Evolutionary conservation across 140 eudicot species (phyloP).

Genomic region (Oenanthe javanica): DNA sequence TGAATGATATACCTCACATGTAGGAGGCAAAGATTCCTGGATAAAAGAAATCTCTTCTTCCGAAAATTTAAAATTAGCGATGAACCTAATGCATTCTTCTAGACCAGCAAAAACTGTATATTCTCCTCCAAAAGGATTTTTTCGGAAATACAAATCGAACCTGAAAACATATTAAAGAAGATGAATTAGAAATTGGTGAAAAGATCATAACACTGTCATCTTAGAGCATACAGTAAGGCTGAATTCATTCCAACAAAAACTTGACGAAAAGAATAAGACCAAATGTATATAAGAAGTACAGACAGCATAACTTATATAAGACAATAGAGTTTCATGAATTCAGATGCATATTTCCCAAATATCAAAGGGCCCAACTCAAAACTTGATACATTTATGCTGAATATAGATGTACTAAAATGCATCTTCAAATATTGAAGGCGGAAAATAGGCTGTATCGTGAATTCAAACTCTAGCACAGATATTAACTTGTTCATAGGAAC

Average conservation of each 20-base stretch:
- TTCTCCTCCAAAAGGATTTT: conserved; percentile 96
- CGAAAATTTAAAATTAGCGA: conserved; percentile 72
- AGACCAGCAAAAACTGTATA: conserved; percentile 93
- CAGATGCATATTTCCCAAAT: background rate
- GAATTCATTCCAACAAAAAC: background rate
- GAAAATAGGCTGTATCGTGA: background rate
- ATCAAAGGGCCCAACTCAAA: background rate
- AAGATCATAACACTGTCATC: background rate
- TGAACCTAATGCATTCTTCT: conserved; percentile 88
- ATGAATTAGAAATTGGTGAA: background rate
- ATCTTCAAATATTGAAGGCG: background rate
- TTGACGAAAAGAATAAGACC: background rate
- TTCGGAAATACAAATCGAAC: conserved; percentile 91
- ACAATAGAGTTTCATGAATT: background rate
- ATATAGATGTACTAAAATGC: background rate
- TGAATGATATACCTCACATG: conserved; percentile 67
- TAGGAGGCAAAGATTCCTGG: conserved; percentile 53
- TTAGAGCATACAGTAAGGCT: background rate
- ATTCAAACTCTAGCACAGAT: background rate
- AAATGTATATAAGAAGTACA: background rate
- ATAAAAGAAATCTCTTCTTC: conserved; percentile 75
- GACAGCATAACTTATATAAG: background rate
- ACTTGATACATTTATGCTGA: background rate
- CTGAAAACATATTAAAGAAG: conserved; percentile 32
- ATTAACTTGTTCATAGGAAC: background rate